Percentiles rank a stretch among this genome's conserved stretches.
Evolutionary conservation across 2,329 filamentous ascomycete genomes (phyloP).

Genomic region (Fusarium solani-melongenae): DNA sequence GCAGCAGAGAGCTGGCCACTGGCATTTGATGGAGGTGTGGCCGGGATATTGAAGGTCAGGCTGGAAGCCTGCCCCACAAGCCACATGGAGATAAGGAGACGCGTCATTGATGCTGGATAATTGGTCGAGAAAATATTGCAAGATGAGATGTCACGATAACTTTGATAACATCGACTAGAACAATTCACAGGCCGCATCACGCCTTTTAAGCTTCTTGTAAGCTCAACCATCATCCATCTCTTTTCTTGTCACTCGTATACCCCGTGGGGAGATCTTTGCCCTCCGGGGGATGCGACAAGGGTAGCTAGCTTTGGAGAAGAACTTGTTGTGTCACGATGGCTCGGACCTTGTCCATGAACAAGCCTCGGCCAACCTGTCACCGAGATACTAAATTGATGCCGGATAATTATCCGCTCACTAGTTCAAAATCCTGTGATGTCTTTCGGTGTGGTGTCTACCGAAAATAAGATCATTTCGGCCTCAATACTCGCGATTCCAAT

Average conservation of each 20-base stretch:
- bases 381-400: not conserved
- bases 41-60: constrained; percentile 50
- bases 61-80: constrained; percentile 30
- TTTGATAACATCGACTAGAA: not conserved
- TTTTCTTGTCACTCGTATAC: not conserved
- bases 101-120: constrained; percentile 1
- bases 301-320: not conserved
- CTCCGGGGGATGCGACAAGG: not conserved
- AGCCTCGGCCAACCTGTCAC: not conserved
- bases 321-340: not conserved
- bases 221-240: not conserved
- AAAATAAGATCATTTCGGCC: not conserved
- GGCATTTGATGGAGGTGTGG: constrained; percentile 45
- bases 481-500: not conserved
- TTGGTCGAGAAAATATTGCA: not conserved
- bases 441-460: not conserved
- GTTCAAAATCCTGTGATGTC: not conserved
- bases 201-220: not conserved
- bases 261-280: not conserved
- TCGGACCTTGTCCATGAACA: not conserved
- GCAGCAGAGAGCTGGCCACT: constrained; percentile 50
- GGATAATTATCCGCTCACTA: not conserved
- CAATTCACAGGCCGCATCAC: not conserved
- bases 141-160: not conserved
- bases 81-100: not conserved